Conservation (phyloP, 495 filamentous ascomycete genomes). For the Aspergillus biplanus region DNA sequence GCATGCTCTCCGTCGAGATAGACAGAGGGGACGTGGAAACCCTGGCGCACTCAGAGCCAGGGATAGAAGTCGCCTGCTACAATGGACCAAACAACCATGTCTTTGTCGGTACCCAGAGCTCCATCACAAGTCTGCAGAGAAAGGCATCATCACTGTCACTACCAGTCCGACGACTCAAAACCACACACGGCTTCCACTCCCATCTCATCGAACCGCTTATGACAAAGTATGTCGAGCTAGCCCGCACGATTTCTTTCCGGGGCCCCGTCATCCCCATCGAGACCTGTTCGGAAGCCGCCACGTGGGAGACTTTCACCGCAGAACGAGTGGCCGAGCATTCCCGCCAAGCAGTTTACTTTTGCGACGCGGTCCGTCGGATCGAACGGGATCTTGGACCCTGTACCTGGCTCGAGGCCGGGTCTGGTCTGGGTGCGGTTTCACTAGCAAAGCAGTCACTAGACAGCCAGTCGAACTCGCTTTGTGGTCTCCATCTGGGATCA, state of each 20-base stretch:
- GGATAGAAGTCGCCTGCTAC: constrained; percentile 11
- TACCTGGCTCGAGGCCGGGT: constrained; percentile 1
- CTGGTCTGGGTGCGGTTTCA: neutral
- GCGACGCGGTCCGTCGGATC: neutral
- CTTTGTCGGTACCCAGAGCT: neutral
- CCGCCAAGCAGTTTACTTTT: neutral
- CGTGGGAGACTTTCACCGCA: neutral
- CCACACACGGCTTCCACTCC: constrained; percentile 7
- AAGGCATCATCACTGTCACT: neutral
- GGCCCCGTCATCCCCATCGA: neutral
- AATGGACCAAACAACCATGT: constrained; percentile 10
- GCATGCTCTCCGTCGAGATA: constrained; percentile 4
- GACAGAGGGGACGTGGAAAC: neutral
- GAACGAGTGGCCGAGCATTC: neutral
- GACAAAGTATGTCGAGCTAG: neutral
- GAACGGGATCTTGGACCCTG: neutral
- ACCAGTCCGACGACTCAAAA: neutral
- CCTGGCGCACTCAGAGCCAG: neutral
- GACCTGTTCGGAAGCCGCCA: neutral
- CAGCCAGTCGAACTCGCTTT: neutral
- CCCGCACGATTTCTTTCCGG: neutral
- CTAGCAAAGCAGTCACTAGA: constrained; percentile 1
- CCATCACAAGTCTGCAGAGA: neutral
- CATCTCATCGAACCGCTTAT: neutral
- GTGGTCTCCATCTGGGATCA: neutral